Evolutionary conservation across 1,284 basidiomycete genomes (phyloP), one percentile per base, ranked within the genome.

Genomic region (Xerocomus subilludens): DNA sequence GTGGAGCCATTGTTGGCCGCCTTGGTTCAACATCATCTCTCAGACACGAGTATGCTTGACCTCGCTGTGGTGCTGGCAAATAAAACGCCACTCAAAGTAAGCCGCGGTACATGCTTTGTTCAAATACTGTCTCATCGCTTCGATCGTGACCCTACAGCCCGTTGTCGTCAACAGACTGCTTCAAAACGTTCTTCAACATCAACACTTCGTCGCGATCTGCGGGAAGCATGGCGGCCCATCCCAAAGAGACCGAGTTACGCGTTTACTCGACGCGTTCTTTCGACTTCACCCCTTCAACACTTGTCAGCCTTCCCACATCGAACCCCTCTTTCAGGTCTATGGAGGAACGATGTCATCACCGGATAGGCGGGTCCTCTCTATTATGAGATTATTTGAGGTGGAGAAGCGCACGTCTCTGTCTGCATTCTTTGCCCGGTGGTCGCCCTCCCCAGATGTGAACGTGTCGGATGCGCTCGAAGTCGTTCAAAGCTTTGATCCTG

Each of bases 271-370:
- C 69, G 83, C 85, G 3, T 86, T 97, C 7, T 97, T 97, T 86
- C 83, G 89, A 70, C 87, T 92, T 23, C 91, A 96, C 79, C 93
- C 95, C 0, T 85, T 88, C 30, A 95, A 95, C 78, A 93, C 96
- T 3, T 96, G 94, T 79, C 96, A 97, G 80, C 88, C 92, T 16
- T 92, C 91, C 18, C 94, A 96, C 77, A 85, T 97, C 65, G 91
- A 94, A 69, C 94, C 95, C 3, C 86, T 98, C 38, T 84, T 94
- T 45, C 85, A 84, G 14, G 84, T 96, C 3, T 98, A 98, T 82
- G 85, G 89, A 9, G 96, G 94, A 3, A 93, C 93, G 0, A 82
- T 94, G 45, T 89, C 90, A 0, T 71, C 74, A 2, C 80, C 91
- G 1, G 97, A 98, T 81, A 87, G 89, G 27, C 87, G 86, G 64